Percentiles rank a stretch among this genome's conserved stretches.
Evolutionary conservation across 2,329 filamentous ascomycete species (phyloP).

Genomic region (Plectosphaerella sp.): DNA sequence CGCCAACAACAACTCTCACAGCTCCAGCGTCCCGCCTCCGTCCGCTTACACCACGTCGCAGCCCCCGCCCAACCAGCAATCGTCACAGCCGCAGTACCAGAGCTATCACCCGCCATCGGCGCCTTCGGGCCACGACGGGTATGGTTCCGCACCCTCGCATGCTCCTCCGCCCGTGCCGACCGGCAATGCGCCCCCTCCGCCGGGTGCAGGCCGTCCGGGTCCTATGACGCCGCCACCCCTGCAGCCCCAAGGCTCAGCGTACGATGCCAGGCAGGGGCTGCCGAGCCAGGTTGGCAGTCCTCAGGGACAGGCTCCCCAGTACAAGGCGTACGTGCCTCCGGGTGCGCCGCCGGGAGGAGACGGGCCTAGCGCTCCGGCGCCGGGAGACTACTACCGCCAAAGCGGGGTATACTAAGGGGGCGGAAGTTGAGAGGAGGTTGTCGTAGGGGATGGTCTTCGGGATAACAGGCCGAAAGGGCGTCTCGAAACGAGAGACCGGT

Average conservation of each 20-base stretch:
- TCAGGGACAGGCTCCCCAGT: constrained; percentile 38
- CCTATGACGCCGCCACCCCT: constrained; percentile 33
- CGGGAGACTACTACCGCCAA: constrained; percentile 54
- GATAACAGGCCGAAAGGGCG: not conserved
- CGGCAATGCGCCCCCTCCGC: constrained; percentile 15
- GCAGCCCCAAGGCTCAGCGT: constrained; percentile 39
- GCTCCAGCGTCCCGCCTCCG: constrained; percentile 21
- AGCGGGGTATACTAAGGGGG: constrained; percentile 21
- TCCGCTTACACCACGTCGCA: constrained; percentile 17
- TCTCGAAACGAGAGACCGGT: not conserved
- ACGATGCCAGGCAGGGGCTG: constrained; percentile 45
- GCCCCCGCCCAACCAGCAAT: constrained; percentile 16
- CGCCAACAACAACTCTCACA: constrained; percentile 8
- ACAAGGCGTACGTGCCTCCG: constrained; percentile 56
- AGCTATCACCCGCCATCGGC: constrained; percentile 33
- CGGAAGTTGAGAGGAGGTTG: not conserved
- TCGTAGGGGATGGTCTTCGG: not conserved
- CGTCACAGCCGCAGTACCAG: constrained; percentile 33
- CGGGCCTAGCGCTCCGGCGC: constrained; percentile 44
- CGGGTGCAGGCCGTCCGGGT: constrained; percentile 23
- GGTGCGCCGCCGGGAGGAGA: constrained; percentile 19
- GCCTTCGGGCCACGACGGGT: constrained; percentile 18
- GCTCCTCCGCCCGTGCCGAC: constrained; percentile 27
- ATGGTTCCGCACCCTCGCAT: constrained; percentile 19
- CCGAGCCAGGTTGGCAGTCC: constrained; percentile 36